Base-by-base conservation (phyloP, 257 asterid species). In the Leptodermis oblonga region DNA sequence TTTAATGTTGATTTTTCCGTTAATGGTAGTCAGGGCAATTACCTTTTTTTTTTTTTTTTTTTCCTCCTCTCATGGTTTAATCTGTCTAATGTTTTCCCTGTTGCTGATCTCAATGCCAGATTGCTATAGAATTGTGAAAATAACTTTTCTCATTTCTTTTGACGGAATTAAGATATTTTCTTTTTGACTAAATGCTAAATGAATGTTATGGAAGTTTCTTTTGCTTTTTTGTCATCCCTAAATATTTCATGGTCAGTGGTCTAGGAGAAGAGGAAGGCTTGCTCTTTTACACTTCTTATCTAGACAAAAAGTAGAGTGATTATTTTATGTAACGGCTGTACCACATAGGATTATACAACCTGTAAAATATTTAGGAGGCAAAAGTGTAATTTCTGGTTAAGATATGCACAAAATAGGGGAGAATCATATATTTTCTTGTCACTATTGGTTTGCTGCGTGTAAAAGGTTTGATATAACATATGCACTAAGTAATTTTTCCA, bases 231-330 rank as follows among this genome's bases (percentile, higher is more conserved):
- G 9, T 39, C 25, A 42, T 11, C 43, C 23, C 26, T 31, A 7
- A 4, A 6, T 22, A 70, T 54, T 5, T 34, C 20, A 26, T 28
- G 15, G 39, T 12, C 7, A 54, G 30, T n/a, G 33, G 26, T 58
- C 46, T 58, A 11, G 30, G 30, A 30, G 8, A 51, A 59, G 14
- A 43, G 10, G 37, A 17, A 17, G 18, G 22, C 25, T 42, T 55
- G 9, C 43, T 55, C 55, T 54, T 42, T 48, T 39, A 15, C 25
- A 25, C 39, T n/a, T 22, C 31, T 66, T 81, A 92, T 97, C 93
- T 92, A 75, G 98, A 90, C 48, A 95, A 90, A 82, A 92, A 90
- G 84, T 86, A 88, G 70, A 87, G 96, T 66, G 98, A 92, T 53
- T 92, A 87, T 80, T 82, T 96, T 26, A 23, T 25, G 11, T n/a